A percentile compares a stretch with the other conserved stretches of the same genome.
phyloP scores from a whole-genome alignment of 2,329 filamentous ascomycete genomes.

The Ilyonectria robusta region DNA sequence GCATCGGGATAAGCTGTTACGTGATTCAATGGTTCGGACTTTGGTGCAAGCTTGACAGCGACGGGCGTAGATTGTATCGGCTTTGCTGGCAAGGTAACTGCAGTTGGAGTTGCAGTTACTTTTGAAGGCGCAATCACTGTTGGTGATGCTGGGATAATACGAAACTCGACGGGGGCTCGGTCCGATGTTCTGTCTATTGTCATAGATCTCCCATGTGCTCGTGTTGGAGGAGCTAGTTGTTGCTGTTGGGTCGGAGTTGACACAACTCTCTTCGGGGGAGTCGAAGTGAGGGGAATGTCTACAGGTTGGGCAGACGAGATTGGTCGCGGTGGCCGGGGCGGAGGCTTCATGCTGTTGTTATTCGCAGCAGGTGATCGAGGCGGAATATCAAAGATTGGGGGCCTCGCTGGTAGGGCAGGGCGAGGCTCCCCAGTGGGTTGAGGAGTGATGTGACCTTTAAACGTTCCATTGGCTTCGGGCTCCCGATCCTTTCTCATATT shows the following conservation, averaged over 20 bases:
- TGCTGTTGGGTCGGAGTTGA: slow-evolving; percentile 51
- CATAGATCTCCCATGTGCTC: slow-evolving; percentile 51
- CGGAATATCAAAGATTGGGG: slow-evolving; percentile 51
- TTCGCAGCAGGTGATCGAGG: slow-evolving; percentile 35
- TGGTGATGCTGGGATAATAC: slow-evolving; percentile 41
- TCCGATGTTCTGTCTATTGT: slow-evolving; percentile 55
- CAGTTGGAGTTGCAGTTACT: slow-evolving; percentile 30
- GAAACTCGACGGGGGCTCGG: slow-evolving; percentile 41
- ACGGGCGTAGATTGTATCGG: slow-evolving; percentile 32
- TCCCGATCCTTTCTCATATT: slow-evolving; percentile 62
- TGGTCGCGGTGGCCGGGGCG: slow-evolving; percentile 62
- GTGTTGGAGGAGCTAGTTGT: slow-evolving; percentile 49
- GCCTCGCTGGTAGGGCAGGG: slow-evolving; percentile 66
- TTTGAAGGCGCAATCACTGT: slow-evolving; percentile 9
- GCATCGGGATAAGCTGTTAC: slow-evolving; percentile 84
- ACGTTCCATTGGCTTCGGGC: slow-evolving; percentile 57
- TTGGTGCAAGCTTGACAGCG: slow-evolving; percentile 39
- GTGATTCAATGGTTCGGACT: slow-evolving; percentile 63
- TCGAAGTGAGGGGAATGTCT: slow-evolving; percentile 35
- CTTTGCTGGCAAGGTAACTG: slow-evolving; percentile 35
- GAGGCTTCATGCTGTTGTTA: slow-evolving; percentile 45
- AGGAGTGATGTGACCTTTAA: slow-evolving; percentile 55
- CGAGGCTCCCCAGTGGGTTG: slow-evolving; percentile 60
- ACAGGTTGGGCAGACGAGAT: slow-evolving; percentile 42
- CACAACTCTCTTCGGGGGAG: slow-evolving; percentile 50